Conservation (phyloP, 1,139 yeast genomes). For the Candida glucosophila region DNA sequence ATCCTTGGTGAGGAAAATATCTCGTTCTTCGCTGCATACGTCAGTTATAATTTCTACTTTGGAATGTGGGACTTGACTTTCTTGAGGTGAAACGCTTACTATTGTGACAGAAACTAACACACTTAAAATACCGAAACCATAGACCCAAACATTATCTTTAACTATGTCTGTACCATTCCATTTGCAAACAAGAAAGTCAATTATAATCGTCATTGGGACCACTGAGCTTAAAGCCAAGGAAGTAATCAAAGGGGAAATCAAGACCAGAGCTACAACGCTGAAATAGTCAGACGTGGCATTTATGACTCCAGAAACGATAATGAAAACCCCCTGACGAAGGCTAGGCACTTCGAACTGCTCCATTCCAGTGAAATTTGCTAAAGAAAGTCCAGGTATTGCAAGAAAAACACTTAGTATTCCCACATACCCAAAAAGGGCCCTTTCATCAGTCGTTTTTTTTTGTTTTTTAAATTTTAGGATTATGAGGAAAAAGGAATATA, state of each 20-base stretch:
- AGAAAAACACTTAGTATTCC: conserved; percentile 33
- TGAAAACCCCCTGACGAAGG: conserved; percentile 16
- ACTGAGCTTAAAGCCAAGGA: conserved; percentile 44
- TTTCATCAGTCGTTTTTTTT: conserved; percentile 36
- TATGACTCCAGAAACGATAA: conserved; percentile 34
- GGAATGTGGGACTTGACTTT: no score
- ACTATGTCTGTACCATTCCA: conserved; percentile 16
- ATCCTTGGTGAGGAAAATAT: not conserved
- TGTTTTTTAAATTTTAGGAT: conserved; percentile 33
- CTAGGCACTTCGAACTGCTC: conserved; percentile 38
- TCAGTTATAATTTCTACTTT: no score
- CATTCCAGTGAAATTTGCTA: conserved; percentile 24
- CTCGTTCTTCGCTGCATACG: not conserved
- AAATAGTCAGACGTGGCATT: conserved; percentile 43
- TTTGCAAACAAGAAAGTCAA: conserved; percentile 38
- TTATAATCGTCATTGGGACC: conserved; percentile 43
- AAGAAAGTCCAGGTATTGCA: conserved; percentile 28
- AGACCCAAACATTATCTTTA: conserved; percentile 16
- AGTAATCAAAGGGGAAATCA: conserved; percentile 47
- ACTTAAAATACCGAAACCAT: conserved; percentile 37
- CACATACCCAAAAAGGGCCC: conserved; percentile 38
- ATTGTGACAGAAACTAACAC: conserved; percentile 40
- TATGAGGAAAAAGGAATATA: conserved; percentile 39
- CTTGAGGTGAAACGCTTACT: conserved; percentile 37
- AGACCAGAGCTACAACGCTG: conserved; percentile 41